Conservation (phyloP, 129 eudicot genomes). For the Pittosporum tobira region DNA sequence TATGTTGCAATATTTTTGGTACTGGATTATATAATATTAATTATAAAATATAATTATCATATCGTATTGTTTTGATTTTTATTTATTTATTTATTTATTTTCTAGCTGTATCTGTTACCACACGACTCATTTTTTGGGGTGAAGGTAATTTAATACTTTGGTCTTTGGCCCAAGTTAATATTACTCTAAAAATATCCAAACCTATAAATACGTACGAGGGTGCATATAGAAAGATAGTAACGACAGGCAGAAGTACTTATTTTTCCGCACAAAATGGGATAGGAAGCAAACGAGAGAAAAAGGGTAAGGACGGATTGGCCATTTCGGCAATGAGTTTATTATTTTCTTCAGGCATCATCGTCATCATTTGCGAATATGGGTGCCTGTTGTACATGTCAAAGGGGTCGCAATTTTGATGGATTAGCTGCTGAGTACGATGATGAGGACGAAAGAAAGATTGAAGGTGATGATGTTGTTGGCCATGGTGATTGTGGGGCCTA, state of each 20-base stretch:
- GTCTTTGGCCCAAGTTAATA: neutral
- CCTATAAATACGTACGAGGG: neutral
- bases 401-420: slow-evolving; percentile 15
- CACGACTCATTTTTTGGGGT: too few species aligned
- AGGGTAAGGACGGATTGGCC: slow-evolving; percentile 10
- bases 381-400: slow-evolving; percentile 63
- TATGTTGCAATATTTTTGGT: too few species aligned
- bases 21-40: too few species aligned
- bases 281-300: slow-evolving; percentile 3
- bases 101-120: too few species aligned
- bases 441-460: slow-evolving; percentile 12
- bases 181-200: neutral
- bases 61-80: too few species aligned
- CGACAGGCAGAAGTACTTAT: neutral
- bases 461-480: slow-evolving; percentile 13
- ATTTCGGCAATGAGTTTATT: slow-evolving; percentile 8
- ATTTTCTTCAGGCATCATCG: neutral
- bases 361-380: slow-evolving; percentile 39
- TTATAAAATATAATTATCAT: too few species aligned
- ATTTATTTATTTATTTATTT: too few species aligned
- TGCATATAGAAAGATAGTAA: neutral
- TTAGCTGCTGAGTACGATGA: slow-evolving; percentile 5
- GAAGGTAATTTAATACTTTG: too few species aligned
- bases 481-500: slow-evolving; percentile 47
- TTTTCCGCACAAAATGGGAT: slow-evolving; percentile 7